phyloP scores from a whole-genome alignment of 768 basidiomycete genomes.

The Rubroboletus pulcherrimus region DNA sequence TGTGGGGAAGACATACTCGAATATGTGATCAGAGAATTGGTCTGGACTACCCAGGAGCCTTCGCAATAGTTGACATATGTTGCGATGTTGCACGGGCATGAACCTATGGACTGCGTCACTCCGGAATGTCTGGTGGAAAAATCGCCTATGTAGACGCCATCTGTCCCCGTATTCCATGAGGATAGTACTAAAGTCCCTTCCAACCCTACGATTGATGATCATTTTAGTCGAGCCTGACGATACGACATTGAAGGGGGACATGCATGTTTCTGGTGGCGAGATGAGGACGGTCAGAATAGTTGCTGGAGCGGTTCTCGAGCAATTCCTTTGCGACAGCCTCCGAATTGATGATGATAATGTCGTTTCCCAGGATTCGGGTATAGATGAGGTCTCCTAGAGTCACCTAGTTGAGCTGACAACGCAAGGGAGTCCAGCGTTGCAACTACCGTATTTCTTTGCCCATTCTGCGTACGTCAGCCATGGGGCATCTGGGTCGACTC shows the following conservation, averaged over 20 bases:
- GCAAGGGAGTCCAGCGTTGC: neutral
- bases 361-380: conserved; percentile 42
- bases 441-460: conserved; percentile 34
- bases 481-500: conserved; percentile 29
- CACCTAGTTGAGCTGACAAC: neutral
- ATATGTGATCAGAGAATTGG: conserved; percentile 31
- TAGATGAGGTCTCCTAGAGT: conserved; percentile 44
- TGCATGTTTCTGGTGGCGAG: conserved; percentile 16
- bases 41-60: conserved; percentile 33
- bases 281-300: conserved; percentile 50
- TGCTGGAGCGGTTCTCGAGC: conserved; percentile 43
- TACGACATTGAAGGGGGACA: neutral
- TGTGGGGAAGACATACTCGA: conserved; percentile 23
- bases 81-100: conserved; percentile 29
- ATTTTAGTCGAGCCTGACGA: neutral
- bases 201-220: conserved; percentile 9
- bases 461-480: conserved; percentile 40
- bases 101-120: conserved; percentile 24
- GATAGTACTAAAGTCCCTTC: conserved; percentile 20
- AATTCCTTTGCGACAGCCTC: conserved; percentile 41
- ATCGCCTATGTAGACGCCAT: conserved; percentile 32
- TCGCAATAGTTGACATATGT: conserved; percentile 30
- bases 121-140: conserved; percentile 28
- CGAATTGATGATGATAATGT: conserved; percentile 46
- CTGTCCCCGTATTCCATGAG: conserved; percentile 31